Base-by-base conservation (phyloP, 2,329 filamentous ascomycete species). In the Malbranchea zuffiana region DNA sequence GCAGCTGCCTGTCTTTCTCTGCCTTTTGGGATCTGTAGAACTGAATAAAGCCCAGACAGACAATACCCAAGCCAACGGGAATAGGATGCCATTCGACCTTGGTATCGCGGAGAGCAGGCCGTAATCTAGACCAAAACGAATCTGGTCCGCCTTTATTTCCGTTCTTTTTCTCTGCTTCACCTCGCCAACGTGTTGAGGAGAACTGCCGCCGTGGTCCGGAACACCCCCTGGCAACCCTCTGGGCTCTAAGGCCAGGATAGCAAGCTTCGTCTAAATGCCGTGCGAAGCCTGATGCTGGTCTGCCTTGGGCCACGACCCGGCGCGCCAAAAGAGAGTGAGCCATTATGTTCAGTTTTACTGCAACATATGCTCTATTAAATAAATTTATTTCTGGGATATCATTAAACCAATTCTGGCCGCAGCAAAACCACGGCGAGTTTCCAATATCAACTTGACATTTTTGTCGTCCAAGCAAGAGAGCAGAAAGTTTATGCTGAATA, bases 71-170 rank as follows among this genome's bases (percentile, higher is more conserved):
- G 17, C 80, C 83, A 38, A 94, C 74, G 15, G 87, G 87, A 48
- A 95, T 93, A 31, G 82, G 83, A 60, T 86, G 84, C 87, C 87
- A 95, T 65, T 82, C 75, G 44, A 90, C 71, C 58, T 73, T 78
- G 21, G 78, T 82, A 25, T 71, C 67, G 25, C 67, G 63, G 47
- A 78, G 67, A 24, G 78, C 75, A 35, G 67, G 67, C 25, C 71
- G 63, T 34, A 79, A 58, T 44, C 74, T 62, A 24, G 70, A 68
- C 38, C 67, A 53, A 50, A 78, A 78, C n/a, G 69, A 69, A 42
- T 69, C 65, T 47, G 65, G 35, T 62, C 54, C 33, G 58, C 49
- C 15, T 58, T 50, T 37, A 44, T 47, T 43, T 65, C 58, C 26
- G 57, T 46, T n/a, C 47, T 50, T 28, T 60, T 53, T 31, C 63